Evolutionary conservation across 129 eudicot genomes (phyloP).

Genomic region (Artemisia annua): DNA sequence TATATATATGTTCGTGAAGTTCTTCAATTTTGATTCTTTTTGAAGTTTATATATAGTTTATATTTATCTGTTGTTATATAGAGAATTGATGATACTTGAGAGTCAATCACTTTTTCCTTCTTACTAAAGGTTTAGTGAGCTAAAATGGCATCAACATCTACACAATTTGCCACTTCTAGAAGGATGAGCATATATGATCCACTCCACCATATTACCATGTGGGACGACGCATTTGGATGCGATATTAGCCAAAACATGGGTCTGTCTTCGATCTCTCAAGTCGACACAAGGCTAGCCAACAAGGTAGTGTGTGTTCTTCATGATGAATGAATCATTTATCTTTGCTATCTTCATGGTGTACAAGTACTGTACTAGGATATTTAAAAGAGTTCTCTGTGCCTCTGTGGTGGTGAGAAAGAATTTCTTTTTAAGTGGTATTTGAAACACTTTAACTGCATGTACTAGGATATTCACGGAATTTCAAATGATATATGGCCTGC

Average conservation of each 20-base stretch:
- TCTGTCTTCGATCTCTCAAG: slow-evolving; percentile 37
- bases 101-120: background rate
- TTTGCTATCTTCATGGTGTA: too few relatives aligned
- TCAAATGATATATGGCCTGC: too few relatives aligned
- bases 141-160: slow-evolving; percentile 66
- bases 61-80: background rate
- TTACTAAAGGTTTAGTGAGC: background rate
- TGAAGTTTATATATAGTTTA: background rate
- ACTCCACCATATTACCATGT: slow-evolving; percentile 69
- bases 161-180: slow-evolving; percentile 66
- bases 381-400: too few relatives aligned
- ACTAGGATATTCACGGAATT: too few relatives aligned
- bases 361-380: too few relatives aligned
- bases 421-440: too few relatives aligned
- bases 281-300: slow-evolving; percentile 43
- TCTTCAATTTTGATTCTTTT: background rate
- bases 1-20: too few relatives aligned
- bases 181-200: slow-evolving; percentile 83
- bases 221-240: slow-evolving; percentile 67
- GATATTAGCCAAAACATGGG: slow-evolving; percentile 45
- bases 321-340: too few relatives aligned
- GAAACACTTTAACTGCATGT: too few relatives aligned
- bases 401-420: too few relatives aligned
- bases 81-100: background rate
- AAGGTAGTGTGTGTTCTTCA: slow-evolving; percentile 45